These are phyloP conservation scores for Mycena floridula DNA, from an alignment of 768 basidiomycete genomes.

Conservation along the genomic window DNA sequence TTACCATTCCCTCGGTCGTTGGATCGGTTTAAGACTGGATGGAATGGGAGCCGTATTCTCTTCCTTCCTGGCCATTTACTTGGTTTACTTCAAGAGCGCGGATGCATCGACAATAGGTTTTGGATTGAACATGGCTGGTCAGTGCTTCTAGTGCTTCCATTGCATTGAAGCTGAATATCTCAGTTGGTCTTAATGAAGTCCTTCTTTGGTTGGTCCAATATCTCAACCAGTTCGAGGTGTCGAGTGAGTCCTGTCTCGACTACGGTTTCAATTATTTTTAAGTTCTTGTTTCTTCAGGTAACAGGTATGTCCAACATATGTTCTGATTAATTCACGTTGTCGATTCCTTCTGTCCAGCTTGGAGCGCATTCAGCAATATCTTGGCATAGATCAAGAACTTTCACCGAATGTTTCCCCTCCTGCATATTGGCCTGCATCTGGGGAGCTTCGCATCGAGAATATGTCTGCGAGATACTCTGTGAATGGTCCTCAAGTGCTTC, in stretches of 20 bases:
- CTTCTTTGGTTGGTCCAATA: slow-evolving; percentile 45
- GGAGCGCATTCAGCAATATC: slow-evolving; percentile 68
- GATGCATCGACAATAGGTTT: slow-evolving; percentile 42
- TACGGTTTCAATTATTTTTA: neutral
- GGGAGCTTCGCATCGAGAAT: slow-evolving; percentile 46
- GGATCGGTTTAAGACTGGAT: slow-evolving; percentile 48
- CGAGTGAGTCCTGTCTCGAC: slow-evolving; percentile 23
- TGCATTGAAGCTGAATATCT: neutral
- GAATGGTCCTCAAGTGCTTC: slow-evolving; percentile 52
- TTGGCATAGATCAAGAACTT: slow-evolving; percentile 56
- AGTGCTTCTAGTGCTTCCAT: neutral
- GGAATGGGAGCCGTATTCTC: slow-evolving; percentile 52
- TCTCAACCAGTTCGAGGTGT: slow-evolving; percentile 39
- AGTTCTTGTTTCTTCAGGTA: slow-evolving; percentile 25
- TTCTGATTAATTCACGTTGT: too few species aligned
- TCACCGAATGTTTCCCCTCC: slow-evolving; percentile 43
- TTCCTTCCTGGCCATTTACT: slow-evolving; percentile 46
- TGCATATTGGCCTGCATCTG: slow-evolving; percentile 61
- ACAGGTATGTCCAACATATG: slow-evolving; percentile 27
- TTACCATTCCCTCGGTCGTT: slow-evolving; percentile 9
- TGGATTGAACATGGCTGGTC: slow-evolving; percentile 47
- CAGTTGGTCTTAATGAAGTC: slow-evolving; percentile 19
- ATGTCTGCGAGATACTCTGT: slow-evolving; percentile 52
- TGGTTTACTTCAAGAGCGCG: slow-evolving; percentile 35
- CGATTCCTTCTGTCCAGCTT: too few species aligned